Evolutionary conservation across 495 filamentous ascomycete genomes (phyloP), one percentile per base, ranked within the genome.

Genomic region (Staphylotrichum longicolle): DNA sequence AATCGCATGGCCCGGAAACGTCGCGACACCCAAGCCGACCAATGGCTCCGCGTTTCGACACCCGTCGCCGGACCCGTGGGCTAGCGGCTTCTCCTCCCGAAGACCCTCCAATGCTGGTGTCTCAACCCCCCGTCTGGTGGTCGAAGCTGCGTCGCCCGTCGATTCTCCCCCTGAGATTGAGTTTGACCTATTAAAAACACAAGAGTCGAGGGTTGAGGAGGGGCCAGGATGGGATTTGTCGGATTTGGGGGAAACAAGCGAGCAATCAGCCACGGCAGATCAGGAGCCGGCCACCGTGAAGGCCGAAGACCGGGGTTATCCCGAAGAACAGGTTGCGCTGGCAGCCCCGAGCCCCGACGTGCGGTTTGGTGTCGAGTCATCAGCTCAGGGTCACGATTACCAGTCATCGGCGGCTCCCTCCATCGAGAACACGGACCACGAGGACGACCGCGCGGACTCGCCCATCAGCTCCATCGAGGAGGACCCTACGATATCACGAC

Each of bases 401-500:
- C 68, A 74, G 32, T 65, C 77, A 11, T 74, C 78, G 5, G 78
- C 78, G 7, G 78, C 78, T 4, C 71, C 72, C 2, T 77, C 69
- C 8, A 77, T 72, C 6, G 67, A 76, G 10, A 71, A 74, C 15
- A 82, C 76, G 39, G 74, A 73, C 40, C 71, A 69, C 39, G 72
- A 72, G 32, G 66, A 71, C 33, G 72, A 71, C 1, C 66, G 63
- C 3, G 74, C 76, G 61, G 79, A 82, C 37, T 83, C 80, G 0
- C 81, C 81, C 7, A 72, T 80, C n/a, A 82, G 80, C 2, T 80
- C 80, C n/a, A 71, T 82, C 42, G 81, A 83, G 55, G 81, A 83
- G 32, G 81, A 81, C 20, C 69, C 72, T 7, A 74, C 63, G 42
- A 56, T 57, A 32, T 72, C 70, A 3, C 63, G 72, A 14, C 64